Conservation (phyloP, 1,284 basidiomycete genomes). For the Mycosarcoma maydis region DNA sequence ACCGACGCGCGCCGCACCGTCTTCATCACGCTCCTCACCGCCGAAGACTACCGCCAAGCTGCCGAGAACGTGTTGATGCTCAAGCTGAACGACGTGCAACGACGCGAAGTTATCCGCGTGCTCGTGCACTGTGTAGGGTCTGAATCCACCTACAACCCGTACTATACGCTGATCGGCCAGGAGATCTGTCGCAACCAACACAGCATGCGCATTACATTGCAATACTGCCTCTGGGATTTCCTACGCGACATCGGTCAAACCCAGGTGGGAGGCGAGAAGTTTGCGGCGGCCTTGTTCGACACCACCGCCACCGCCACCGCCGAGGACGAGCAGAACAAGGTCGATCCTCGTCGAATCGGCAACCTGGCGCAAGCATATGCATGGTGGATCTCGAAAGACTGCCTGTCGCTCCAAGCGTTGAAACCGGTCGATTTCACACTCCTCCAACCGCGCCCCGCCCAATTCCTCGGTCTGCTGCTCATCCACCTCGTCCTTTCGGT, state of each 20-base stretch:
- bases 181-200: slow-evolving; percentile 67
- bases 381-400: slow-evolving; percentile 83
- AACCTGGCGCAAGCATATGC: slow-evolving; percentile 81
- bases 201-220: slow-evolving; percentile 88
- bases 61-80: slow-evolving; percentile 85
- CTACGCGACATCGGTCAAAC: slow-evolving; percentile 87
- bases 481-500: slow-evolving; percentile 51
- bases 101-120: slow-evolving; percentile 91
- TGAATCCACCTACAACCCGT: slow-evolving; percentile 82
- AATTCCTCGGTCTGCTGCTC: slow-evolving; percentile 56
- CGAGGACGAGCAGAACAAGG: slow-evolving; percentile 61
- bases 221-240: slow-evolving; percentile 98
- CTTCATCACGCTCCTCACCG: slow-evolving; percentile 85
- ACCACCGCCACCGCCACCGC: no score
- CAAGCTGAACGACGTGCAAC: slow-evolving; percentile 86
- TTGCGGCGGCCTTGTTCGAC: slow-evolving; percentile 69
- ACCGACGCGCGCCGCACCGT: slow-evolving; percentile 90
- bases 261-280: slow-evolving; percentile 81
- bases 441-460: slow-evolving; percentile 26
- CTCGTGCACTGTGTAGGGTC: slow-evolving; percentile 86
- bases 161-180: slow-evolving; percentile 83
- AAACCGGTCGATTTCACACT: slow-evolving; percentile 57
- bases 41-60: slow-evolving; percentile 90
- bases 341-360: slow-evolving; percentile 69
- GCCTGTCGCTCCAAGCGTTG: slow-evolving; percentile 77